These are phyloP conservation scores for Pseudogymnoascus pannorum DNA, from an alignment of 2,329 filamentous ascomycete species.

Conservation along the genomic window DNA sequence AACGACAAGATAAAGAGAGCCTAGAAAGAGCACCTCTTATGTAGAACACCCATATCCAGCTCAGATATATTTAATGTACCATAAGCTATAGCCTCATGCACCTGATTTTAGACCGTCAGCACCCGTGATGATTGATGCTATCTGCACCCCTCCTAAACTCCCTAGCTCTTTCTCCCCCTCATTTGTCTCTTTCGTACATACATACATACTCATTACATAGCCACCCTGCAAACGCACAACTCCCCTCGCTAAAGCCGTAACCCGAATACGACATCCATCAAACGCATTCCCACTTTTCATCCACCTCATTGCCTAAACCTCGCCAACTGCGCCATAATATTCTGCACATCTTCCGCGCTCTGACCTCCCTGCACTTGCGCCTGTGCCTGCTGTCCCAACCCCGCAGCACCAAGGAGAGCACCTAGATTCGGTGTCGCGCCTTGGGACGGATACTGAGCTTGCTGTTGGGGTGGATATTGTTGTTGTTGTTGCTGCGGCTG, in stretches of 20 bases:
- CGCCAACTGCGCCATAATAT: conserved; percentile 67
- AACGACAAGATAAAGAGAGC: neutral
- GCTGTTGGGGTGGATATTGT: conserved; percentile 26
- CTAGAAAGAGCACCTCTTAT: neutral
- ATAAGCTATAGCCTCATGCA: neutral
- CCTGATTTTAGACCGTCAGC: neutral
- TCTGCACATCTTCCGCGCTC: conserved; percentile 52
- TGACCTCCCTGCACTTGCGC: conserved; percentile 24
- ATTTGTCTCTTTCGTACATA: conserved; percentile 9
- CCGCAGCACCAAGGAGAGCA: conserved; percentile 21
- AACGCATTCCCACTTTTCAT: neutral
- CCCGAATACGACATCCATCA: neutral
- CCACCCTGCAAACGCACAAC: neutral
- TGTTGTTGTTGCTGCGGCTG: conserved; percentile 29
- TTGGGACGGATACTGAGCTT: conserved; percentile 24
- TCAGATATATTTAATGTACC: conserved; percentile 5
- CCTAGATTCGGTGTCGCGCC: conserved; percentile 22
- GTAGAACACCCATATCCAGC: conserved; percentile 2
- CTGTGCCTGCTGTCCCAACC: conserved; percentile 16
- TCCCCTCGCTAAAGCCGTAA: neutral
- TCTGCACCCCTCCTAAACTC: neutral
- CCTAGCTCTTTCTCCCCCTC: conserved; percentile 8
- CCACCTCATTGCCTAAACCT: conserved; percentile 48
- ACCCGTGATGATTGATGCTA: neutral
- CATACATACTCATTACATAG: conserved; percentile 8